Evolutionary conservation across 306 rosid species (phyloP), one percentile per base, ranked within the genome.

Genomic region (Prunus salicina): DNA sequence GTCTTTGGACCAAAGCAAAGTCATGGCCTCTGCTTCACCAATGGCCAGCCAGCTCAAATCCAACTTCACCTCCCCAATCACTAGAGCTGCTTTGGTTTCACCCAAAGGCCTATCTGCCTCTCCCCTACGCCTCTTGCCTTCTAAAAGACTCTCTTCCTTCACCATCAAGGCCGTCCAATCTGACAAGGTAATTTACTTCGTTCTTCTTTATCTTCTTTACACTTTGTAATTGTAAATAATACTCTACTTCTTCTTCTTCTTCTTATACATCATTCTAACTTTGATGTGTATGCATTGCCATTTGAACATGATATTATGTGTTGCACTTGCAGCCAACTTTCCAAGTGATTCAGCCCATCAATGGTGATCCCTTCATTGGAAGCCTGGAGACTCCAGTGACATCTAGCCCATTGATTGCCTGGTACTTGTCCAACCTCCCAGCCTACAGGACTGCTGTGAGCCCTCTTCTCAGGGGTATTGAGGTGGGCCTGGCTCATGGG

Each of bases 301-400:
- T 64, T 6, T 64, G n/a, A 24, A 47, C 24, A 20, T 28, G 30
- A 18, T 18, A 18, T 64, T 12, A 5, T 14, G 11, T 13, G 13
- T 5, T 51, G 22, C 53, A 22, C 20, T 12, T 69, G 80, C 92
- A 91, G 97, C 91, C 90, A 32, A 91, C 84, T 2, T 92, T 12
- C 83, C 99, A 95, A 90, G 97, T 95, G 81, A 43, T 95, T 72
- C 97, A 92, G 61, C 99, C 99, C 20, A 92, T 95, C 82, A 95
- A 95, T 25, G 99, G 99, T 18, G 99, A 95, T 47, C 97, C 99
- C 11, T 96, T 96, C 97, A 92, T 96, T 20, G 99, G 99, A 78
- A 96, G 98, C 76, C 87, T 96, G 1, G 99, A 96, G 82, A 96
- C 98, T 38, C 99, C 99, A 25, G 87, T 96, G 3, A 92, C 99